Conservation (phyloP, 2,329 filamentous ascomycete species). For the Clonostachys solani region DNA sequence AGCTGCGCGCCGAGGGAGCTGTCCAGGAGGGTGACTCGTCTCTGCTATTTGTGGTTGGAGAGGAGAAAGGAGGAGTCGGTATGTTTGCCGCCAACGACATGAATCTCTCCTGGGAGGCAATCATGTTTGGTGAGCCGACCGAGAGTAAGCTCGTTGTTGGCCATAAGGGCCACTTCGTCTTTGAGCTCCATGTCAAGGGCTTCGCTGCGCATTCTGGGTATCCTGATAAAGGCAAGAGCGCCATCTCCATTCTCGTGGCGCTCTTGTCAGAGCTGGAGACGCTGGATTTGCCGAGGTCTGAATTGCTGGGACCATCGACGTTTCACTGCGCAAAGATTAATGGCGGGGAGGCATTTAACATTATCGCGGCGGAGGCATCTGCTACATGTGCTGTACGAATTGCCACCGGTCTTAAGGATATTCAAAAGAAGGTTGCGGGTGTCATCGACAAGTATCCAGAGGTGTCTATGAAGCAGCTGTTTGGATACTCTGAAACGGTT, state of each 20-base stretch:
- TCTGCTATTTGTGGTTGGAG: conserved; percentile 14
- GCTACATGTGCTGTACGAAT: conserved; percentile 33
- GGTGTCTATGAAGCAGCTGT: conserved; percentile 24
- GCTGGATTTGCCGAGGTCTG: conserved; percentile 21
- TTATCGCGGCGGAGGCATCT: conserved; percentile 27
- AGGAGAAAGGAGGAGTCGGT: conserved; percentile 13
- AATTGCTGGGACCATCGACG: conserved; percentile 29
- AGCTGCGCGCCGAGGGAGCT: conserved; percentile 7
- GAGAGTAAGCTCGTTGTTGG: conserved; percentile 15
- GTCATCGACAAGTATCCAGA: conserved; percentile 22
- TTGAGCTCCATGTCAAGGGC: conserved; percentile 58
- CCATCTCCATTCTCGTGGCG: conserved; percentile 20
- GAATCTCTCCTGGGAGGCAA: conserved; percentile 11
- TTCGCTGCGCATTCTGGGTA: conserved; percentile 71
- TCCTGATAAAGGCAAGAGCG: conserved; percentile 49
- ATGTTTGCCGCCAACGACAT: conserved; percentile 13
- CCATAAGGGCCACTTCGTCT: conserved; percentile 13
- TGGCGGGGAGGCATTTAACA: conserved; percentile 31
- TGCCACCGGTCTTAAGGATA: conserved; percentile 22
- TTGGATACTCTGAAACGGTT: conserved; percentile 28
- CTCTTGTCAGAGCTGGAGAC: conserved; percentile 22
- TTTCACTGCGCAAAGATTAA: conserved; percentile 31
- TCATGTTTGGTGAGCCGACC: conserved; percentile 17
- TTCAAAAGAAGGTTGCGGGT: conserved; percentile 22
- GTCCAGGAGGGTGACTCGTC: conserved; percentile 9